Evolutionary conservation across 2,329 filamentous ascomycete species (phyloP).

Genomic region (Periglandula ipomoeae): DNA sequence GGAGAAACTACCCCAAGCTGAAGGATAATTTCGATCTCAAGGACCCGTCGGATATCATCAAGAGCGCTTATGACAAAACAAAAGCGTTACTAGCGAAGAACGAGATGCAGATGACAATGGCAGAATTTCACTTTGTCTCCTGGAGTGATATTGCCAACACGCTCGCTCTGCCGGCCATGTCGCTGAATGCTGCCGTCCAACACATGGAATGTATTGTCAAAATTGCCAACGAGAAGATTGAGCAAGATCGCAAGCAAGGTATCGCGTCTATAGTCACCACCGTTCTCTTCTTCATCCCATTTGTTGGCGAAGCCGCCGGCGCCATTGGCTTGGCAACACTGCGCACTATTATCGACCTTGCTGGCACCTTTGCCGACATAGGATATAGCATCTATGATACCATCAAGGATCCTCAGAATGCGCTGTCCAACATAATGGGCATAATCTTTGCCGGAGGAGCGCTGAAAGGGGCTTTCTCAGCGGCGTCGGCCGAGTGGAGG

Average conservation of each 20-base stretch:
- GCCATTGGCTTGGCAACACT: conserved; percentile 1
- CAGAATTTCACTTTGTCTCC: not conserved
- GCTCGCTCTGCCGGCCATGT: not conserved
- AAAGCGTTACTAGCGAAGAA: not conserved
- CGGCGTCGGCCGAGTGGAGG: not conserved
- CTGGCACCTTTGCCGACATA: conserved; percentile 3
- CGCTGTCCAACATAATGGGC: not conserved
- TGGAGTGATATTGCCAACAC: not conserved
- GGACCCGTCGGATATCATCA: not conserved
- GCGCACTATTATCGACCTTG: conserved; percentile 2
- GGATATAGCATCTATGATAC: not conserved
- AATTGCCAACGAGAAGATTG: not conserved
- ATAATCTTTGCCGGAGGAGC: not conserved
- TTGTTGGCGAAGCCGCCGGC: not conserved
- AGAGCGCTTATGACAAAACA: not conserved
- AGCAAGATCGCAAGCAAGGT: not conserved
- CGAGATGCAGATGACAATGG: conserved; percentile 3
- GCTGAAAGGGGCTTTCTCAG: not conserved
- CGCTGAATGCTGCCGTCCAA: not conserved
- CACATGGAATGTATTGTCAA: not conserved
- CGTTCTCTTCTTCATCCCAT: not conserved
- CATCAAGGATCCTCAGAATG: not conserved
- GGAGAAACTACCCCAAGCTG: not conserved
- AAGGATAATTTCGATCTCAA: not conserved
- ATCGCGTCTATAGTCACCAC: not conserved